phyloP scores from a whole-genome alignment of 2,329 filamentous ascomycete genomes.

The Aspergillus pseudonomiae region DNA sequence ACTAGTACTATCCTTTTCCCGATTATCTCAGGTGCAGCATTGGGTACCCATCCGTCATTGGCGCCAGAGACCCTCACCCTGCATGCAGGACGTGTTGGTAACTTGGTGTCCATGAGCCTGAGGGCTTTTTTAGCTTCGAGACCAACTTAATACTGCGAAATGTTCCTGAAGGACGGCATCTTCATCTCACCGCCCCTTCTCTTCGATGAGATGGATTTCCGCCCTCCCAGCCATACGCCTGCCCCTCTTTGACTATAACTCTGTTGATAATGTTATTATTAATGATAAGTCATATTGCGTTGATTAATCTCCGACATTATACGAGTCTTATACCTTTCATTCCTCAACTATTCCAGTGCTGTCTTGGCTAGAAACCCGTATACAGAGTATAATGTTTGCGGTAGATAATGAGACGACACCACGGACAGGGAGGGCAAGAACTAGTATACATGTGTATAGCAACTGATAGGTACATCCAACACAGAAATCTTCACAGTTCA shows the following conservation, averaged over 20 bases:
- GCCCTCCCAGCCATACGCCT: background rate
- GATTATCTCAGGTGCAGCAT: slow-evolving; percentile 1
- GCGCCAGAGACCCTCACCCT: slow-evolving; percentile 4
- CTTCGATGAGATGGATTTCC: background rate
- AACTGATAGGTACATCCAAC: background rate
- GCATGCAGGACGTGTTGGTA: slow-evolving; percentile 9
- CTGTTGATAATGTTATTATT: slow-evolving; percentile 2
- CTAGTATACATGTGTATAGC: background rate
- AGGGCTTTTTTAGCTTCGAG: background rate
- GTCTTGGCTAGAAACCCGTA: background rate
- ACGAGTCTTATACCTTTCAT: background rate
- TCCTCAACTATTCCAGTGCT: background rate
- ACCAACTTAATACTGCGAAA: background rate
- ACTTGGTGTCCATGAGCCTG: background rate
- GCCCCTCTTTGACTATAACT: background rate
- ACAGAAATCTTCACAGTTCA: background rate
- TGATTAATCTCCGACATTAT: background rate
- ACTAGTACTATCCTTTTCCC: background rate
- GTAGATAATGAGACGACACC: background rate
- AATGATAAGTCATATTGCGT: slow-evolving; percentile 4
- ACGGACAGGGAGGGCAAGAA: background rate
- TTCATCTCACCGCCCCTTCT: slow-evolving; percentile 1
- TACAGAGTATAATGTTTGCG: background rate
- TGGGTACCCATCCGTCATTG: slow-evolving; percentile 14
- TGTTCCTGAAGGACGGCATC: slow-evolving; percentile 1